phyloP scores from a whole-genome alignment of 2,329 filamentous ascomycete genomes.

The Lasiodiplodia citricola region DNA sequence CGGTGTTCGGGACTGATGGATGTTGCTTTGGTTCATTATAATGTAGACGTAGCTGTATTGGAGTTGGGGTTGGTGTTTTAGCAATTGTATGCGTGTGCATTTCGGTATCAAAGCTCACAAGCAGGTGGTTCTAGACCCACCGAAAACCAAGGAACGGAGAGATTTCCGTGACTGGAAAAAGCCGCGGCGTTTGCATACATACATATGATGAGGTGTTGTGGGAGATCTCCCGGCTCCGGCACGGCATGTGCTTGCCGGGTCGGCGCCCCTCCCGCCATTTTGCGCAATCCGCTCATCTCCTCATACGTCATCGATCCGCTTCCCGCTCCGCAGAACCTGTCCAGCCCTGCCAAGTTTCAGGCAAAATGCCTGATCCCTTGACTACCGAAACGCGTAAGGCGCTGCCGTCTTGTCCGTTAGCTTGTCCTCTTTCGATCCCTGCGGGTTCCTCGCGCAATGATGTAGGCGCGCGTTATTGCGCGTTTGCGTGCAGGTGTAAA shows the following conservation, averaged over 20 bases:
- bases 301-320: not conserved
- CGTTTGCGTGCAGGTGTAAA: not conserved
- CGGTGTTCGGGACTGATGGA: not conserved
- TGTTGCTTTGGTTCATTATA: not conserved
- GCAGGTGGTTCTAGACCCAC: not conserved
- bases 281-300: not conserved
- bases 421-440: not conserved
- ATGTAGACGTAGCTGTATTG: not conserved
- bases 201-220: not conserved
- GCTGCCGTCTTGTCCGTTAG: not conserved
- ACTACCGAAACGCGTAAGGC: slow-evolving; percentile 8
- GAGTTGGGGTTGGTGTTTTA: not conserved
- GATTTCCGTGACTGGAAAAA: not conserved
- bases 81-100: too few species aligned
- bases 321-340: not conserved
- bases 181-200: not conserved
- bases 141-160: not conserved
- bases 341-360: slow-evolving; percentile 11
- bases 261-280: not conserved
- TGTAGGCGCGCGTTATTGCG: not conserved
- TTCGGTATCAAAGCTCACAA: too few species aligned
- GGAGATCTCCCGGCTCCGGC: slow-evolving; percentile 6
- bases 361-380: not conserved
- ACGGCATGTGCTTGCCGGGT: not conserved
- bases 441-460: not conserved